A percentile compares a stretch with the other conserved stretches of the same genome.
Conservation (phyloP, 495 filamentous ascomycete genomes). For the Hyaloscypha hepaticicola region DNA sequence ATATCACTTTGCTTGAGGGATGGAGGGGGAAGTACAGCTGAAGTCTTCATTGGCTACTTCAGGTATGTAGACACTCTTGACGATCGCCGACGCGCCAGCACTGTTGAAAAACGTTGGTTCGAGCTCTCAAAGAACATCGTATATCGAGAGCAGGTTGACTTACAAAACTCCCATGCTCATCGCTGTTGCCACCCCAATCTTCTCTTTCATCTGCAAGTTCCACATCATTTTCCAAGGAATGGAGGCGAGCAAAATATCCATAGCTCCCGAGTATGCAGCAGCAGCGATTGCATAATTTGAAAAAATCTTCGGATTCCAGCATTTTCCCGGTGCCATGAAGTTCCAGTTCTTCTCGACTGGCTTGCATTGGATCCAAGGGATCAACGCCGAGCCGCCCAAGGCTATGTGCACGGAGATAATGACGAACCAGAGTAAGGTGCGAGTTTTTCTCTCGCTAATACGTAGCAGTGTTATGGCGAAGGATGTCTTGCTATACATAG, state of each 20-base stretch:
- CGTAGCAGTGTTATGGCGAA: constrained; percentile 18
- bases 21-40: too few relatives aligned
- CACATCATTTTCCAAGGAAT: constrained; percentile 39
- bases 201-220: constrained; percentile 40
- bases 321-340: constrained; percentile 32
- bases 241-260: constrained; percentile 38
- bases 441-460: constrained; percentile 34
- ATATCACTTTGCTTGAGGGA: too few relatives aligned
- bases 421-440: constrained; percentile 33
- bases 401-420: constrained; percentile 39
- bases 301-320: constrained; percentile 33
- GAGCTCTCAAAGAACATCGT: too few relatives aligned
- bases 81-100: too few relatives aligned
- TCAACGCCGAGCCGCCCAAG: constrained; percentile 39
- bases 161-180: constrained; percentile 45
- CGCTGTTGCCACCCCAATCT: constrained; percentile 38
- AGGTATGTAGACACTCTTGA: too few relatives aligned
- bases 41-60: too few relatives aligned
- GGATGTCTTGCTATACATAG: constrained; percentile 14
- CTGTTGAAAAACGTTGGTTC: too few relatives aligned
- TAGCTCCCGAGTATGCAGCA: constrained; percentile 36
- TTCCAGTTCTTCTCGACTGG: constrained; percentile 39
- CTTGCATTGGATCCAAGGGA: constrained; percentile 40
- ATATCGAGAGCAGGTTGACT: too few relatives aligned
- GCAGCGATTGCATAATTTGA: neutral